Base-by-base conservation (phyloP, 2,329 filamentous ascomycete genomes). In the Metarhizium humberi region DNA sequence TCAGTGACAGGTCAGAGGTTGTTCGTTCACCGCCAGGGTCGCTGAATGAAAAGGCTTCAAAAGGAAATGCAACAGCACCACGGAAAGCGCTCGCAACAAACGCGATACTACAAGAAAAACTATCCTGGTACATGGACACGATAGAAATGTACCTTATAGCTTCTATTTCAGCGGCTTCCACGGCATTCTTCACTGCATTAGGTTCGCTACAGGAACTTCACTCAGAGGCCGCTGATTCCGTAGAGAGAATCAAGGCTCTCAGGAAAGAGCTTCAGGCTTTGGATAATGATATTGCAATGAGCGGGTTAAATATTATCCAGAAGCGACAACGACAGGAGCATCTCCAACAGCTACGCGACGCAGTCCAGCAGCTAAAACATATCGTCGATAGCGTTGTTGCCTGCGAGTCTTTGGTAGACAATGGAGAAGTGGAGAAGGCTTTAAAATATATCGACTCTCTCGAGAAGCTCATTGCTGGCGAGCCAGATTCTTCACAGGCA, bases 121-220 rank as follows among this genome's bases (percentile, higher is more conserved):
- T 99, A 11, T 97, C 94, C 0, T 99, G 94, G 94, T 99, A 99
- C 69, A 96, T 99, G 91, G 94, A 99, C 69, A 99, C 94, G 0
- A 91, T 99, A 25, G 94, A 99, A 68, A 90, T 99, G 54, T 94
- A 99, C 68, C 77, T 99, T 8, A 96, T 99, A 63, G 90, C 90
- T 36, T 96, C 92, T 0, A 99, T 99, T 59, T 96, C 92, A 2
- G 91, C 89, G 0, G 94, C 94, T 1, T 97, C 94, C 0, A 91
- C 90, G 0, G 96, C 92, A 0, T 99, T 99, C 70, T 99, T 99
- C 65, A 92, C 91, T 0, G 94, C 94, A 0, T 76, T 99, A 0
- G 92, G 94, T 1, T 95, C 92, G 0, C 75, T 99, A 36, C 87
- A 90, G 61, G 90, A 96, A 67, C 76, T 99, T 11, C 92, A 99